These are phyloP conservation scores for Puccinia hordei DNA, from an alignment of 1,284 basidiomycete species.

Conservation along the genomic window DNA sequence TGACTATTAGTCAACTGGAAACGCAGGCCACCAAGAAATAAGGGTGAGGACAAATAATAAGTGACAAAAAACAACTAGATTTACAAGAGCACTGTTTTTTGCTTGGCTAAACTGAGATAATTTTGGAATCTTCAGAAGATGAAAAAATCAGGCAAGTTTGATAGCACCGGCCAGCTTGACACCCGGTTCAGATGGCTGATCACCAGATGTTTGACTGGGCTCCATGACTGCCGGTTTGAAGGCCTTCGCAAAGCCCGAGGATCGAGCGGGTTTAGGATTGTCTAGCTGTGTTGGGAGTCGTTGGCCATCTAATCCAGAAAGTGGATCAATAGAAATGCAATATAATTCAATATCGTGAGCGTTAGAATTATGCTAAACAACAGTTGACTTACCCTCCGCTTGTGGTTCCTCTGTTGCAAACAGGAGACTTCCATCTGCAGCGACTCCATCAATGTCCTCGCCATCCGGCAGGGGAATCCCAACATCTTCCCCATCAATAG, in stretches of 20 bases:
- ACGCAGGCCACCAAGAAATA: no score
- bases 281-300: neutral
- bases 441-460: conserved; percentile 39
- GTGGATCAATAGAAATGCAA: neutral
- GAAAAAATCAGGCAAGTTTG: conserved; percentile 4
- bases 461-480: neutral
- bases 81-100: neutral
- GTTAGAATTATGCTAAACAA: neutral
- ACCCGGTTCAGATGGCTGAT: conserved; percentile 21
- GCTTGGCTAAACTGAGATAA: neutral
- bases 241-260: conserved; percentile 29
- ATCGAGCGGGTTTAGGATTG: neutral
- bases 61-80: no score
- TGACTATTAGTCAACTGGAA: no score
- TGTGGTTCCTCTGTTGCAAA: conserved; percentile 1
- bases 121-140: no score
- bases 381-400: neutral
- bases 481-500: conserved; percentile 19
- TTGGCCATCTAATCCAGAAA: conserved; percentile 3
- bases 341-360: neutral
- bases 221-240: conserved; percentile 44
- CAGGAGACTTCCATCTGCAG: conserved; percentile 7
- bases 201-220: conserved; percentile 12
- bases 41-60: no score
- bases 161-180: conserved; percentile 43